Conservation (phyloP, 2,329 filamentous ascomycete genomes). For the Didymella glomerata region DNA sequence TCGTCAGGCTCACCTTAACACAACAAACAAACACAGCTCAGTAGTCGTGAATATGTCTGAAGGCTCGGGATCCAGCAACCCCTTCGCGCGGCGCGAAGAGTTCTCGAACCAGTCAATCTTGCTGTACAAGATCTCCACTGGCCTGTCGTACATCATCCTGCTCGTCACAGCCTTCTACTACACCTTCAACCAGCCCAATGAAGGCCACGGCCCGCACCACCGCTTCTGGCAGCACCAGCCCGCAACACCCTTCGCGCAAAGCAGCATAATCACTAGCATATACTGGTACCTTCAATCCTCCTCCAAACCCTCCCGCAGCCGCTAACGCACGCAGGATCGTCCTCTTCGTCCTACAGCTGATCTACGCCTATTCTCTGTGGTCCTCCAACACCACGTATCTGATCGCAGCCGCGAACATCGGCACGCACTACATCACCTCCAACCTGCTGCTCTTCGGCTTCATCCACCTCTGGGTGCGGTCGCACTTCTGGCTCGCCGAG, state of each 20-base stretch:
- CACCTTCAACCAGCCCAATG: constrained; percentile 68
- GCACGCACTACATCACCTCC: constrained; percentile 83
- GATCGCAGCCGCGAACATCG: constrained; percentile 76
- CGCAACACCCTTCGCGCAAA: constrained; percentile 78
- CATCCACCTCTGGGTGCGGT: constrained; percentile 82
- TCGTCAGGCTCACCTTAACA: too few species aligned
- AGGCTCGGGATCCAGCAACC: constrained; percentile 65
- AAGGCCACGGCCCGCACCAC: constrained; percentile 63
- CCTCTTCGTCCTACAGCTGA: constrained; percentile 77
- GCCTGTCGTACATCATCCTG: constrained; percentile 77
- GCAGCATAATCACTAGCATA: constrained; percentile 68
- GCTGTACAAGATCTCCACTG: constrained; percentile 78
- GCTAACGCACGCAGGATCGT: constrained; percentile 64
- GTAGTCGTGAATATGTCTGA: constrained; percentile 9
- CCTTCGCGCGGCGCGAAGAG: constrained; percentile 75
- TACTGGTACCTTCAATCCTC: too few species aligned
- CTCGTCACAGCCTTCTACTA: constrained; percentile 79
- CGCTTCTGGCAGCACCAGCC: constrained; percentile 81
- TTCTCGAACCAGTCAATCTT: constrained; percentile 69
- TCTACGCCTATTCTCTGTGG: constrained; percentile 81
- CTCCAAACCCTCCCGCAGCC: too few species aligned
- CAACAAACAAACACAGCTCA: background rate
- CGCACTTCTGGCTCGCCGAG: constrained; percentile 78
- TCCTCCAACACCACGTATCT: constrained; percentile 69
- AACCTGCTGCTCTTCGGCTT: constrained; percentile 85